phyloP scores from a whole-genome alignment of 768 basidiomycete species.

The Rhizopogon vinicolor region DNA sequence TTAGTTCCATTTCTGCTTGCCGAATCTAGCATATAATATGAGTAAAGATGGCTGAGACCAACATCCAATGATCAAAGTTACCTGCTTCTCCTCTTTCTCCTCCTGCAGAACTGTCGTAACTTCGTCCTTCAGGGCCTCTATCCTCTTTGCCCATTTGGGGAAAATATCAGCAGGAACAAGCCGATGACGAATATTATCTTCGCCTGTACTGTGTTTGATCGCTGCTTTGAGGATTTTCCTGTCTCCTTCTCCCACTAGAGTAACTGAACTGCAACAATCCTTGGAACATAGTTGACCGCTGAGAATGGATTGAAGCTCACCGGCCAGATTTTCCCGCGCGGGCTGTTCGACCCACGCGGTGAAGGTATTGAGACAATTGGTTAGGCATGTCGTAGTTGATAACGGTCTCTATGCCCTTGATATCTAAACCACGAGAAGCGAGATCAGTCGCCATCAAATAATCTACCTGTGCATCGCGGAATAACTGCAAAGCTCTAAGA shows the following conservation, averaged over 20 bases:
- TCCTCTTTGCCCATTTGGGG: constrained; percentile 61
- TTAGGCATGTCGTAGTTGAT: constrained; percentile 99
- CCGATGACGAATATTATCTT: constrained; percentile 85
- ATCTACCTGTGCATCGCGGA: constrained; percentile 85
- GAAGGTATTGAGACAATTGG: constrained; percentile 89
- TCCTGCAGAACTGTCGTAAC: constrained; percentile 78
- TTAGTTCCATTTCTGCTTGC: constrained; percentile 92
- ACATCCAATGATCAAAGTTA: constrained; percentile 25
- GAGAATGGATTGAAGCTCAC: constrained; percentile 37
- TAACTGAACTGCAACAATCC: constrained; percentile 65
- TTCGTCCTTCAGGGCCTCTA: constrained; percentile 71
- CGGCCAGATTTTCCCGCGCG: constrained; percentile 91
- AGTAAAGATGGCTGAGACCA: constrained; percentile 5
- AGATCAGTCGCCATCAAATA: constrained; percentile 96
- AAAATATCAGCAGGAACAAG: constrained; percentile 77
- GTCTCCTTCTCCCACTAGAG: constrained; percentile 93
- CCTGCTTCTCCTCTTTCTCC: constrained; percentile 94
- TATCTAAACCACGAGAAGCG: constrained; percentile 93
- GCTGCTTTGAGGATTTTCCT: constrained; percentile 95
- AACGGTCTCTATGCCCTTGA: constrained; percentile 95
- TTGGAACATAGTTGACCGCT: not conserved
- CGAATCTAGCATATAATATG: constrained; percentile 49
- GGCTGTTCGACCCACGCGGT: constrained; percentile 96
- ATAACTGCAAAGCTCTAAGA: constrained; percentile 77
- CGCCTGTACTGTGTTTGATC: constrained; percentile 78